phyloP scores from a whole-genome alignment of 768 basidiomycete species.

The Hemileccinum impolitum region DNA sequence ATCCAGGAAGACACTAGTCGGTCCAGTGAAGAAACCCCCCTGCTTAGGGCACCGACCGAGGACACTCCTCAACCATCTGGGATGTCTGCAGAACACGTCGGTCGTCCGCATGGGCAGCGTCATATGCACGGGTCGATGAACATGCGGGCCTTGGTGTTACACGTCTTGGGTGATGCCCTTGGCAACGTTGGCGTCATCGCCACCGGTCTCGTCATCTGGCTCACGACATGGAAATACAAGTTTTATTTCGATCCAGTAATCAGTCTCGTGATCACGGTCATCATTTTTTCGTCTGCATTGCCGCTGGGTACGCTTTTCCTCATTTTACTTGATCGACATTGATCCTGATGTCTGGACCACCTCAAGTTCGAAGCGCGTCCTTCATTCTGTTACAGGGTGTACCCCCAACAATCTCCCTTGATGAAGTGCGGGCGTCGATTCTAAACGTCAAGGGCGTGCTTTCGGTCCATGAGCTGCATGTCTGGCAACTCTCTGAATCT shows the following conservation, averaged over 20 bases:
- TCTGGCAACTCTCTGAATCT: slow-evolving; percentile 96
- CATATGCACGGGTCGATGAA: slow-evolving; percentile 82
- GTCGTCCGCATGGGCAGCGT: slow-evolving; percentile 23
- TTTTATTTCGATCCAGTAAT: slow-evolving; percentile 93
- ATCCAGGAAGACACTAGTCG: slow-evolving; percentile 5
- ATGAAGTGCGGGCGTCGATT: slow-evolving; percentile 83
- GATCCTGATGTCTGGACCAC: slow-evolving; percentile 9
- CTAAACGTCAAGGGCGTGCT: slow-evolving; percentile 77
- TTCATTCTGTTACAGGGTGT: slow-evolving; percentile 96
- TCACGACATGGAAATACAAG: slow-evolving; percentile 78
- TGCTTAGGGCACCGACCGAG: slow-evolving; percentile 28
- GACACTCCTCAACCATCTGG: slow-evolving; percentile 2
- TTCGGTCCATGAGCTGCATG: slow-evolving; percentile 88
- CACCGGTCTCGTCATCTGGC: slow-evolving; percentile 93
- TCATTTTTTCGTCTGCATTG: slow-evolving; percentile 94
- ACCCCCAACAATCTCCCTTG: slow-evolving; percentile 83
- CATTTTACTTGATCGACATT: not conserved
- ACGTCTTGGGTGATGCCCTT: slow-evolving; percentile 94
- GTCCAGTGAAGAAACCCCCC: slow-evolving; percentile 43
- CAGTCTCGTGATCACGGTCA: slow-evolving; percentile 89
- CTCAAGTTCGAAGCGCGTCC: slow-evolving; percentile 78
- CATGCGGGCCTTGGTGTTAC: slow-evolving; percentile 92
- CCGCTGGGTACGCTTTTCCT: slow-evolving; percentile 63
- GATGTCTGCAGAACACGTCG: slow-evolving; percentile 17
- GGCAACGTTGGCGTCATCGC: slow-evolving; percentile 98